phyloP scores from a whole-genome alignment of 306 rosid genomes.

The Sicyos baderoa region DNA sequence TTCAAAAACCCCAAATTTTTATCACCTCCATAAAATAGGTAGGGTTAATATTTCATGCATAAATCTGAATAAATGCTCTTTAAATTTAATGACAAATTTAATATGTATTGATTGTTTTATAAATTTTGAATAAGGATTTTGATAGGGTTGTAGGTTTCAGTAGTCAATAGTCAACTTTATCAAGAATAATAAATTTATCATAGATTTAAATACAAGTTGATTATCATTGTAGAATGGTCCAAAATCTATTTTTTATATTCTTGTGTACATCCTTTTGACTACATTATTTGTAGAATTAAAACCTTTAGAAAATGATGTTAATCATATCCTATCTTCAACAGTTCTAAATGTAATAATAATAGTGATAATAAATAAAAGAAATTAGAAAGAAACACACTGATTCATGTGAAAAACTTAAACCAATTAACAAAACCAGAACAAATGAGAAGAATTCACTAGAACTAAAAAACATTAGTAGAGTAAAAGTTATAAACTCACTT shows the following conservation, averaged over 20 bases:
- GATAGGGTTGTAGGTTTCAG: not conserved
- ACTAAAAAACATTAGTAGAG: not conserved
- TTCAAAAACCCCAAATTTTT: too few relatives aligned
- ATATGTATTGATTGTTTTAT: not conserved
- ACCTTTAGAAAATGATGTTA: not conserved
- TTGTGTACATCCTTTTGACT: not conserved
- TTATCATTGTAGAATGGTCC: not conserved
- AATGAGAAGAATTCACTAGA: too few relatives aligned
- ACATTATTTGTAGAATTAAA: not conserved
- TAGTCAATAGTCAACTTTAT: not conserved
- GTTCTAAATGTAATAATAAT: not conserved
- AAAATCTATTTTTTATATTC: not conserved
- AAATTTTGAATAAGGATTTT: not conserved
- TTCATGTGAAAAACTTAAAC: too few relatives aligned
- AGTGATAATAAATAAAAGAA: too few relatives aligned
- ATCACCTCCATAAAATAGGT: too few relatives aligned
- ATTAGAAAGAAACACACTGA: not conserved
- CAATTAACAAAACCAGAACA: not conserved
- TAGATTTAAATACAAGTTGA: not conserved
- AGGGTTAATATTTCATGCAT: too few relatives aligned
- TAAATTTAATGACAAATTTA: too few relatives aligned
- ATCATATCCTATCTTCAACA: not conserved
- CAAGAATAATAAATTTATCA: not conserved
- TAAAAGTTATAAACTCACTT: not conserved
- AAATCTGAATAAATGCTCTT: too few relatives aligned